These are phyloP conservation scores for Chaetomium globosum DNA, from an alignment of 2,329 filamentous ascomycete species.

Conservation along the genomic window DNA sequence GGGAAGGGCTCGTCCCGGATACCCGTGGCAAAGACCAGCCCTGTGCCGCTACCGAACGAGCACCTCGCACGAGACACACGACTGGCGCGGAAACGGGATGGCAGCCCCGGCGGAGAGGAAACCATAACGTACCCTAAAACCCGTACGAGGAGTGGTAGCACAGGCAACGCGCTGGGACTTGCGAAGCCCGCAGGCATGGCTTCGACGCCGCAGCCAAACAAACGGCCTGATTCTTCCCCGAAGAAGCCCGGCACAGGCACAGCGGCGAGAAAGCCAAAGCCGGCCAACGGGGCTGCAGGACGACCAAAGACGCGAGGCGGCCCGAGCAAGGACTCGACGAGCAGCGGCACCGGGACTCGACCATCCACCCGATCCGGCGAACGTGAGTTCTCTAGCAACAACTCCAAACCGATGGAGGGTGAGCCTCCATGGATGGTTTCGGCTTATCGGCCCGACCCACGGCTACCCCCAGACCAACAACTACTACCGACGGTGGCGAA, in stretches of 20 bases:
- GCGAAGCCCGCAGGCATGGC: conserved; percentile 47
- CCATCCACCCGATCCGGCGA: conserved; percentile 67
- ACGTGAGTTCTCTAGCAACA: conserved; percentile 50
- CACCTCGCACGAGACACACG: conserved; percentile 74
- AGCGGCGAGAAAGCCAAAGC: conserved; percentile 51
- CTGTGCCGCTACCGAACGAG: conserved; percentile 71
- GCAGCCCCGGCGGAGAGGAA: conserved; percentile 57
- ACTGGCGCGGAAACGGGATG: conserved; percentile 62
- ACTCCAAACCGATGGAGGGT: conserved; percentile 76
- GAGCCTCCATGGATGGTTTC: conserved; percentile 94
- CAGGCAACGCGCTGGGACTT: conserved; percentile 53
- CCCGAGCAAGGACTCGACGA: conserved; percentile 51
- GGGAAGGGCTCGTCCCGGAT: conserved; percentile 76
- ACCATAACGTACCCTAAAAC: conserved; percentile 62
- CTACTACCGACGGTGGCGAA: conserved; percentile 92
- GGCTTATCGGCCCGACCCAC: conserved; percentile 93
- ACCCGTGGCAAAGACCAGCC: conserved; percentile 79
- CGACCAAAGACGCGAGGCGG: conserved; percentile 67
- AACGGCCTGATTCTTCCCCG: conserved; percentile 56
- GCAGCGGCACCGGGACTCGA: conserved; percentile 55
- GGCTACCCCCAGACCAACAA: conserved; percentile 91
- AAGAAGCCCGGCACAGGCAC: conserved; percentile 50
- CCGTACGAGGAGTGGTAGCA: conserved; percentile 71
- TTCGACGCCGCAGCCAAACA: conserved; percentile 34
- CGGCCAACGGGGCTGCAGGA: conserved; percentile 44